phyloP scores from a whole-genome alignment of 768 basidiomycete genomes.

The Pholiota conissans region DNA sequence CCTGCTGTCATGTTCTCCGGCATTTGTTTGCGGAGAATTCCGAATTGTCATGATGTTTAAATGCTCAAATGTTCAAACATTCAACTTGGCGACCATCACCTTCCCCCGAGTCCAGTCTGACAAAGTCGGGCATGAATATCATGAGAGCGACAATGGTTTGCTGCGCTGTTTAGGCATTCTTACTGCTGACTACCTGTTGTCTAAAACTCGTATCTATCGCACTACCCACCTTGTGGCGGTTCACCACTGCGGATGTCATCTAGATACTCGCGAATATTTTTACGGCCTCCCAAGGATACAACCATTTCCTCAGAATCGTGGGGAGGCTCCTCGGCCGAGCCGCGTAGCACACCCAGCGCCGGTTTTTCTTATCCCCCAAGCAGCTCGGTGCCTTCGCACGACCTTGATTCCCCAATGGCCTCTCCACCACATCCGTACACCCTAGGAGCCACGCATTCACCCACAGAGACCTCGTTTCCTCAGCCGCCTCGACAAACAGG shows the following conservation, averaged over 20 bases:
- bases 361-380: constrained; percentile 22
- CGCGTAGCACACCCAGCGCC: constrained; percentile 15
- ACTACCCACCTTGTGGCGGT: no score
- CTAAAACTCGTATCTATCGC: neutral
- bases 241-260: constrained; percentile 8
- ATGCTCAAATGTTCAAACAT: neutral
- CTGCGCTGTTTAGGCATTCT: neutral
- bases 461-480: neutral
- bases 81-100: neutral
- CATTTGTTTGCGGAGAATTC: neutral
- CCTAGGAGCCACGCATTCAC: constrained; percentile 18
- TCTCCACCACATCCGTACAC: constrained; percentile 23
- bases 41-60: neutral
- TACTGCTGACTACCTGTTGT: neutral
- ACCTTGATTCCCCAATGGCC: constrained; percentile 11
- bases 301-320: constrained; percentile 16
- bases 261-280: constrained; percentile 21
- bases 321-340: constrained; percentile 15
- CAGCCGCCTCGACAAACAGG: neutral
- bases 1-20: no score
- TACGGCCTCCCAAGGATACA: constrained; percentile 14
- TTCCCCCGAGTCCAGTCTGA: neutral
- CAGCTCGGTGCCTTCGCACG: constrained; percentile 15
- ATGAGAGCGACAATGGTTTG: neutral
- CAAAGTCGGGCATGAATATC: neutral